These are phyloP conservation scores for Cystobasidium pallidum DNA, from an alignment of 1,284 basidiomycete genomes.

Conservation along the genomic window DNA sequence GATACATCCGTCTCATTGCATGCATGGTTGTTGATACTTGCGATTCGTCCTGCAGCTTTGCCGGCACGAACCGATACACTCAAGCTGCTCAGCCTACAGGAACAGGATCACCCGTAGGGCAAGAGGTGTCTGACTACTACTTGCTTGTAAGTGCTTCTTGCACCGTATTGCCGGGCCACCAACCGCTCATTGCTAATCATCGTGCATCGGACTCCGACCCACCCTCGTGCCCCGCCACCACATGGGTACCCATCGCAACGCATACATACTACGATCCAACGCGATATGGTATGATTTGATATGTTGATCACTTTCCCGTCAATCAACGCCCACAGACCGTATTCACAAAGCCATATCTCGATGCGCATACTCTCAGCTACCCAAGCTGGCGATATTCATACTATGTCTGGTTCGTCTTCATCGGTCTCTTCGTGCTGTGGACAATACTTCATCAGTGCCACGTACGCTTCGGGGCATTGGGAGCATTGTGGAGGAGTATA, in stretches of 20 bases:
- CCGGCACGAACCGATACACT: conserved; percentile 23
- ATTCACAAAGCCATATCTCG: conserved; percentile 54
- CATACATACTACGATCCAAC: too few relatives aligned
- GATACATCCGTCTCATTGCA: not conserved
- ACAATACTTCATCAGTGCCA: conserved; percentile 53
- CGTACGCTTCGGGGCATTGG: conserved; percentile 45
- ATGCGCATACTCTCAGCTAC: conserved; percentile 57
- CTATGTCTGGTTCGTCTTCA: conserved; percentile 57
- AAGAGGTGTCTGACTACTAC: conserved; percentile 38
- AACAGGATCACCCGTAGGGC: conserved; percentile 14
- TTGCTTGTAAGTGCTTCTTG: conserved; percentile 13
- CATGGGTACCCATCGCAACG: conserved; percentile 4
- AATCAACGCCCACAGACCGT: conserved; percentile 12
- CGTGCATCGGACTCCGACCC: not conserved
- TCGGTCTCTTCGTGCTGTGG: conserved; percentile 53
- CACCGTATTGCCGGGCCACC: not conserved
- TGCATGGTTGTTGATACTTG: too few relatives aligned
- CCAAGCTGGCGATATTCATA: conserved; percentile 59
- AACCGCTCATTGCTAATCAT: not conserved
- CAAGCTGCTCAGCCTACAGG: conserved; percentile 9
- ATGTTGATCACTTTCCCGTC: too few relatives aligned
- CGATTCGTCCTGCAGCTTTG: conserved; percentile 12
- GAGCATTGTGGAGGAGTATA: conserved; percentile 49
- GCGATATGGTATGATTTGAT: too few relatives aligned
- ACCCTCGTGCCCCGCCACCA: not conserved